A percentile compares a stretch with the other conserved stretches of the same genome.
Conservation (phyloP, 2,329 filamentous ascomycete genomes). For the Claviceps maximensis region DNA sequence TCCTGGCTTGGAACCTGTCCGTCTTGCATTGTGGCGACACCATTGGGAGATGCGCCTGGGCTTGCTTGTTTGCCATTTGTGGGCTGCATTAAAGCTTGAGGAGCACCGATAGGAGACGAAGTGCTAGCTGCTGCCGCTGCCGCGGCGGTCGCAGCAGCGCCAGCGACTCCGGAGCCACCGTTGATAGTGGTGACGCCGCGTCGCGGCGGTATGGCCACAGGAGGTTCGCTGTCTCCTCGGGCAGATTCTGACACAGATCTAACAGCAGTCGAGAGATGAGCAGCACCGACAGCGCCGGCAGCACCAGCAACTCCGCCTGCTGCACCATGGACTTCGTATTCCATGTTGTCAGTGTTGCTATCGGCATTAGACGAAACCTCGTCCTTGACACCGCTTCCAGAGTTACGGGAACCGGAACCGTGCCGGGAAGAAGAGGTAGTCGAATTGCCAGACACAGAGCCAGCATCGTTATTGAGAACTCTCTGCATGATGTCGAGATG, state of each 20-base stretch:
- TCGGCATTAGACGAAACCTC: conserved; percentile 42
- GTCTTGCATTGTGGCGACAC: conserved; percentile 18
- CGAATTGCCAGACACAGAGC: conserved; percentile 16
- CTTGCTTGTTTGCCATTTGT: conserved; percentile 25
- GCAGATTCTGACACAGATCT: conserved; percentile 27
- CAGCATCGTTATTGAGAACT: conserved; percentile 41
- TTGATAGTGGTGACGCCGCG: conserved; percentile 47
- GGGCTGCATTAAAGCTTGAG: conserved; percentile 13
- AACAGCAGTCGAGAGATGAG: conserved; percentile 18
- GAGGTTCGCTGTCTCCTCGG: conserved; percentile 40
- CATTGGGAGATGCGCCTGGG: conserved; percentile 19
- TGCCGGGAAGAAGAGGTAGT: conserved; percentile 11
- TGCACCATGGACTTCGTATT: conserved; percentile 35
- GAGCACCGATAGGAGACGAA: conserved; percentile 23
- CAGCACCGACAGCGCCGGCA: conserved; percentile 8
- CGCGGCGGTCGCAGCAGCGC: conserved; percentile 29
- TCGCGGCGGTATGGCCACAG: conserved; percentile 31
- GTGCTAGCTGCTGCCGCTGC: conserved; percentile 21
- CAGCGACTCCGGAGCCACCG: conserved; percentile 36
- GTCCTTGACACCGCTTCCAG: conserved; percentile 32
- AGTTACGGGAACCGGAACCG: conserved; percentile 15
- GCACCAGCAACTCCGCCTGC: conserved; percentile 6
- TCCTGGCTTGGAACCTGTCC: conserved; percentile 29
- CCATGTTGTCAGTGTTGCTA: conserved; percentile 42
- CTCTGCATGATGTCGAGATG: conserved; percentile 50